Conservation (phyloP, 768 basidiomycete genomes). For the Leccinum uliginosum region DNA sequence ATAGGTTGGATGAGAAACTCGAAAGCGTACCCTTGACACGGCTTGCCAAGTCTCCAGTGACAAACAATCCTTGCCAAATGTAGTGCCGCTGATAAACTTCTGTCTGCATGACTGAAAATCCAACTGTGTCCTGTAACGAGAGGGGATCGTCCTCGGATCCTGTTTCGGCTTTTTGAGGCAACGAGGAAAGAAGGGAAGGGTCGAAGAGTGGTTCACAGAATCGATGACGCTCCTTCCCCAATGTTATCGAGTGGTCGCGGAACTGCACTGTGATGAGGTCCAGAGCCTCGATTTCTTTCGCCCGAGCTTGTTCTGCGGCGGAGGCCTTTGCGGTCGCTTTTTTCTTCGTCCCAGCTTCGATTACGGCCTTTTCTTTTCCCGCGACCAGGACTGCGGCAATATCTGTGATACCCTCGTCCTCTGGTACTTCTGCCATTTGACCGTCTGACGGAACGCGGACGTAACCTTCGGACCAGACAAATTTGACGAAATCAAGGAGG, state of each 20-base stretch:
- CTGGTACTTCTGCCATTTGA: conserved; percentile 54
- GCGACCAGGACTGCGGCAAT: conserved; percentile 88
- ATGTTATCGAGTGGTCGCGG: conserved; percentile 60
- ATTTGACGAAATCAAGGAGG: conserved; percentile 60
- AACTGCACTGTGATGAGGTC: conserved; percentile 79
- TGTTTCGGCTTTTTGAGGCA: conserved; percentile 28
- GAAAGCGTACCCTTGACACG: conserved; percentile 60
- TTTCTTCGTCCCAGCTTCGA: conserved; percentile 80
- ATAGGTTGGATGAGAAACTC: neutral
- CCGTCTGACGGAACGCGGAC: conserved; percentile 73
- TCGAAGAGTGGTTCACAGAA: conserved; percentile 91
- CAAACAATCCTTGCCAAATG: conserved; percentile 74
- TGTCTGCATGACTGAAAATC: conserved; percentile 52
- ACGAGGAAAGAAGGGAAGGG: conserved; percentile 48
- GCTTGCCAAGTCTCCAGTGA: conserved; percentile 73
- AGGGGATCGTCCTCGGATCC: conserved; percentile 21
- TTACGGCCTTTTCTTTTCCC: conserved; percentile 87
- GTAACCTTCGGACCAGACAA: conserved; percentile 60
- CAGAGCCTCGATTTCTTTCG: conserved; percentile 76
- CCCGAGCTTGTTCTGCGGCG: conserved; percentile 77
- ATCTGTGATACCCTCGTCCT: conserved; percentile 85
- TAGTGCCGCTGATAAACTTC: conserved; percentile 66
- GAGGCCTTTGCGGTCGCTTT: conserved; percentile 66
- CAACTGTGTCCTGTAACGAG: conserved; percentile 66
- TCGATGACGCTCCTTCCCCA: conserved; percentile 86